phyloP scores from a whole-genome alignment of 345 rosid genomes.

The Eucalyptus dawsonii region DNA sequence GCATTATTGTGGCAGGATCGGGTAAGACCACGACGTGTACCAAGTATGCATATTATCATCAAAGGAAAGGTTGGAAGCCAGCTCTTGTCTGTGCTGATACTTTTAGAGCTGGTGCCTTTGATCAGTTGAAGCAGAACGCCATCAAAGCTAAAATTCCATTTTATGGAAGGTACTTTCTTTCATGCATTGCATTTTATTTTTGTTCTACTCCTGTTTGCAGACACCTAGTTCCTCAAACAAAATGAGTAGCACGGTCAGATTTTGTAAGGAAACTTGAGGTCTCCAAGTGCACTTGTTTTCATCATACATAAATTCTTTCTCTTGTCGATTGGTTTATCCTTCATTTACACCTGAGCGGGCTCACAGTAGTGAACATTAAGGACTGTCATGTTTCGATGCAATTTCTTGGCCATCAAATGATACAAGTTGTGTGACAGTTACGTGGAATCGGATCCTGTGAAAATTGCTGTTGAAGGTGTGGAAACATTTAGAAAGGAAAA shows the following conservation, averaged over 20 bases:
- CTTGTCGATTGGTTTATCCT: neutral
- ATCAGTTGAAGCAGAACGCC: constrained; percentile 88
- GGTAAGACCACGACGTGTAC: constrained; percentile 91
- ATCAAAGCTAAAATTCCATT: constrained; percentile 75
- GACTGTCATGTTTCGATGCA: neutral
- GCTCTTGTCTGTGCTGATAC: constrained; percentile 91
- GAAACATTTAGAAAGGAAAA: constrained; percentile 84
- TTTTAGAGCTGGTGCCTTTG: constrained; percentile 81
- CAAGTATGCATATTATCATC: constrained; percentile 76
- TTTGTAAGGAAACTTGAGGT: neutral
- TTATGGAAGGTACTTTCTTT: constrained; percentile 52
- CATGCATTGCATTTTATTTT: neutral
- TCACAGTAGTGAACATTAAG: neutral
- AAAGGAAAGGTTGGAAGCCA: constrained; percentile 79
- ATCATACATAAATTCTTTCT: neutral
- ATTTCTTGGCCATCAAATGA: neutral
- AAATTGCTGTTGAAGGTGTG: constrained; percentile 87
- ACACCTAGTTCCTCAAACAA: neutral
- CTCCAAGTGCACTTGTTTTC: neutral
- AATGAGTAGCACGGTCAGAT: neutral
- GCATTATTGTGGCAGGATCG: constrained; percentile 21
- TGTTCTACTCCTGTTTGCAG: neutral
- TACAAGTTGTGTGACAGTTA: constrained; percentile 31
- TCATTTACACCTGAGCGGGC: neutral
- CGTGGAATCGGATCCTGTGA: constrained; percentile 88